Evolutionary conservation across 257 asterid species (phyloP).

Genomic region (Plantago ovata): DNA sequence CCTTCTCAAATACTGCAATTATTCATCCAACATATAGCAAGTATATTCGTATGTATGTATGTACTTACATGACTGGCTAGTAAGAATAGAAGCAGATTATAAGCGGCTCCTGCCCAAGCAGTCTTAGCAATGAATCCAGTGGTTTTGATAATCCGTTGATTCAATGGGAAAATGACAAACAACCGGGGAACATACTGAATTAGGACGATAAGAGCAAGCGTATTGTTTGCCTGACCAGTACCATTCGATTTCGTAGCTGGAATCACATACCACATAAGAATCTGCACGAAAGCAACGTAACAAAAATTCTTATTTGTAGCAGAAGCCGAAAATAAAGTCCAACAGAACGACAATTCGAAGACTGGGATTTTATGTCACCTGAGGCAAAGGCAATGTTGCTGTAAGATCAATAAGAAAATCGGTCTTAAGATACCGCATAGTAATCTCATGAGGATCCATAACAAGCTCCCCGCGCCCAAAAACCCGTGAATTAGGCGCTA

Average conservation of each 20-base stretch:
- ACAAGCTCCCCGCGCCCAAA: conserved; percentile 97
- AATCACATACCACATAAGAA: conserved; percentile 71
- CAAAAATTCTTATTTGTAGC: not conserved
- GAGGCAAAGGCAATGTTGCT: conserved; percentile 85
- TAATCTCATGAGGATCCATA: conserved; percentile 65
- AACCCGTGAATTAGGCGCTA: conserved; percentile 81
- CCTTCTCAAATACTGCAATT: not conserved
- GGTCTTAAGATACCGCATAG: conserved; percentile 54
- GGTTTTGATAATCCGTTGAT: conserved; percentile 68
- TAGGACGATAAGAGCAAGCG: conserved; percentile 86
- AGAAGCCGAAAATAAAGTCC: no score
- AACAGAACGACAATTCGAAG: no score
- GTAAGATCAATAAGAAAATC: conserved; percentile 73
- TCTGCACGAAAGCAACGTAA: conserved; percentile 35
- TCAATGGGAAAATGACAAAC: conserved; percentile 75
- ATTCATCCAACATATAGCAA: not conserved
- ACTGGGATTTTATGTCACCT: conserved; percentile 26
- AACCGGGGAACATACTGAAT: conserved; percentile 77
- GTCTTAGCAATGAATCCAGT: conserved; percentile 92
- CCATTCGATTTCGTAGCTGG: conserved; percentile 66
- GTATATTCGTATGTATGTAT: not conserved
- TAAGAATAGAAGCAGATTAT: conserved; percentile 85
- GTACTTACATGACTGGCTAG: conserved; percentile 80
- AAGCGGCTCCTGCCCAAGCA: conserved; percentile 98
- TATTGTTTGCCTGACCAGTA: conserved; percentile 67